A percentile compares a stretch with the other conserved stretches of the same genome.
These are phyloP conservation scores for Conticribra weissflogii DNA, from an alignment of 108 stramenopile genomes.

Conservation along the genomic window DNA sequence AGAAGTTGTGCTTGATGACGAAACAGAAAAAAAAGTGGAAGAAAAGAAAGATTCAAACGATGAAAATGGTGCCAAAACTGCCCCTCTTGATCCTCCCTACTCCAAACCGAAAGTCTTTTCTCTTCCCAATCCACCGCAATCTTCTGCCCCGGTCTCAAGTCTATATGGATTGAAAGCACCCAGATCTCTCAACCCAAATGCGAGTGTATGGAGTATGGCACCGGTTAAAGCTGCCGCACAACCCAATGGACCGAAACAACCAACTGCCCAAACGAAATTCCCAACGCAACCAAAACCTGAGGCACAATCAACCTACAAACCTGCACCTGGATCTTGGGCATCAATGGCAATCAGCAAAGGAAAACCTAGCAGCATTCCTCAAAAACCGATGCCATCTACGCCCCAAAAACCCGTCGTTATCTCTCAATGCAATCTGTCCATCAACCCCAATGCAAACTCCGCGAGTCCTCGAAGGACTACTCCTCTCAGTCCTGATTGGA, in stretches of 20 bases:
- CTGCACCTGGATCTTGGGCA: conserved; percentile 49
- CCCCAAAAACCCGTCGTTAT: background rate
- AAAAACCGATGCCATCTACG: background rate
- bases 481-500: conserved; percentile 37
- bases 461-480: conserved; percentile 1
- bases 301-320: conserved; percentile 11
- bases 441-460: conserved; percentile 11
- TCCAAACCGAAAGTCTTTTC: background rate
- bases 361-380: conserved; percentile 1
- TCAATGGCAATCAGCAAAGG: conserved; percentile 35
- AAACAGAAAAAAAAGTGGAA: no score
- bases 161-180: no score
- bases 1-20: no score
- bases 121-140: no score
- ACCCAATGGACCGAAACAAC: background rate
- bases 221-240: background rate
- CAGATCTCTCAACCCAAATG: conserved; percentile 32
- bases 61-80: background rate
- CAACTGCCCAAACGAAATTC: background rate
- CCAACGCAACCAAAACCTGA: background rate
- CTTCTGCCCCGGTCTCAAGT: no score
- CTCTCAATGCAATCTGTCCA: background rate
- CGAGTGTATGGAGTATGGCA: conserved; percentile 18
- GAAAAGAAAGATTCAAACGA: background rate
- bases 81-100: background rate